phyloP scores from a whole-genome alignment of 139 green algal species.

The Dunaliella primolecta region DNA sequence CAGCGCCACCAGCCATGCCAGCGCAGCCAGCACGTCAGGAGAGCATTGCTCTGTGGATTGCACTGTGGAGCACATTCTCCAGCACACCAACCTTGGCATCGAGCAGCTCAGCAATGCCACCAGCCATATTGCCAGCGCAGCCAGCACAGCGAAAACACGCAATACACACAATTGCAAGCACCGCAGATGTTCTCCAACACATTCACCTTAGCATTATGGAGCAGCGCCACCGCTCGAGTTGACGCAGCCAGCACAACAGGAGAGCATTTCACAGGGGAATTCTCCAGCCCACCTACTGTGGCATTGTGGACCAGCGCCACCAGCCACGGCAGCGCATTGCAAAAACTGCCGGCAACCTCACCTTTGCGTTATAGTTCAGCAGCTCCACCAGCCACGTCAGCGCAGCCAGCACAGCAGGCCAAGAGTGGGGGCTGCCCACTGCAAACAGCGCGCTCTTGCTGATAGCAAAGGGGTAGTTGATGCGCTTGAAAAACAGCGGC shows the following conservation, averaged over 20 bases:
- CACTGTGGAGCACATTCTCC: no score
- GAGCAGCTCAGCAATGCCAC: background rate
- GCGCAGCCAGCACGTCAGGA: conserved; percentile 1
- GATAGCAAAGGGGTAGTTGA: conserved; percentile 92
- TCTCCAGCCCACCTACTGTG: background rate
- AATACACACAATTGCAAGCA: no score
- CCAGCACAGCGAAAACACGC: no score
- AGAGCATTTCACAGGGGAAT: no score
- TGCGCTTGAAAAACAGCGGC: conserved; percentile 86
- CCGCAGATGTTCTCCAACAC: no score
- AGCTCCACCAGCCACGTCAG: conserved; percentile 90
- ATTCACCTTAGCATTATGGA: background rate
- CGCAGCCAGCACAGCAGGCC: conserved; percentile 82
- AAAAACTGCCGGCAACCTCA: background rate
- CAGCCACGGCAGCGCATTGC: background rate
- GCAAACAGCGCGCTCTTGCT: conserved; percentile 85
- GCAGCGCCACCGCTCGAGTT: background rate
- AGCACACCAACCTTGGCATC: background rate
- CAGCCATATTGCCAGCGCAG: no score
- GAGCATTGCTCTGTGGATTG: no score
- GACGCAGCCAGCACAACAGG: conserved; percentile 3
- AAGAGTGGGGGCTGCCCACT: conserved; percentile 89
- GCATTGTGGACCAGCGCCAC: background rate
- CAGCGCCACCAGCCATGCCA: background rate
- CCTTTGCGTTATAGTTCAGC: conserved; percentile 77